These are phyloP conservation scores for Fusarium compactum DNA, from an alignment of 2,329 filamentous ascomycete genomes.

Conservation along the genomic window DNA sequence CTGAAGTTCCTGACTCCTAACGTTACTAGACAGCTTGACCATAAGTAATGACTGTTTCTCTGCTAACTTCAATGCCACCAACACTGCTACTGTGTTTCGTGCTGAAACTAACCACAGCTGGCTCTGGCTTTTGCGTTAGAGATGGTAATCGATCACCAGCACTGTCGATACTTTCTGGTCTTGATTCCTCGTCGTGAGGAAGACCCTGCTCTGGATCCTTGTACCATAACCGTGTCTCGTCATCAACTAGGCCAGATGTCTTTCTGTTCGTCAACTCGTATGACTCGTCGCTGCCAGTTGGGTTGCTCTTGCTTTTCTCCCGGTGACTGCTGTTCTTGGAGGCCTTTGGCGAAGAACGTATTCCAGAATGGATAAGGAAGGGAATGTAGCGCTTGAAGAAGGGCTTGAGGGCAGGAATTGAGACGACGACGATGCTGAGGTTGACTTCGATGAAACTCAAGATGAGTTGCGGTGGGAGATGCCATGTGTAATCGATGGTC, in stretches of 20 bases:
- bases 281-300: conserved; percentile 29
- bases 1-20: neutral
- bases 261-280: conserved; percentile 45
- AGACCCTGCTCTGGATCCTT: conserved; percentile 11
- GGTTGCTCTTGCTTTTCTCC: conserved; percentile 32
- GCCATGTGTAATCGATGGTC: conserved; percentile 46
- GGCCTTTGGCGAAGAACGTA: conserved; percentile 40
- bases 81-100: conserved; percentile 31
- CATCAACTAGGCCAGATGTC: conserved; percentile 36
- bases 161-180: conserved; percentile 42
- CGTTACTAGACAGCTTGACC: conserved; percentile 15
- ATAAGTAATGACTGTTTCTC: conserved; percentile 44
- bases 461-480: conserved; percentile 47
- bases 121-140: conserved; percentile 24
- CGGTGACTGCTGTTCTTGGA: conserved; percentile 31
- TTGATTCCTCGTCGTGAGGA: conserved; percentile 23
- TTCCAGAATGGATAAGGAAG: conserved; percentile 42
- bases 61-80: conserved; percentile 43
- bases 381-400: conserved; percentile 55
- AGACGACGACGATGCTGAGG: conserved; percentile 62
- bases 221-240: conserved; percentile 42
- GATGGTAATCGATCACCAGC: conserved; percentile 26
- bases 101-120: conserved; percentile 39
- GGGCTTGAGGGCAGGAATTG: conserved; percentile 63
- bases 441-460: conserved; percentile 64